Base-by-base conservation (phyloP, 805 yeast genomes). In the Saccharomycopsis sp. region DNA sequence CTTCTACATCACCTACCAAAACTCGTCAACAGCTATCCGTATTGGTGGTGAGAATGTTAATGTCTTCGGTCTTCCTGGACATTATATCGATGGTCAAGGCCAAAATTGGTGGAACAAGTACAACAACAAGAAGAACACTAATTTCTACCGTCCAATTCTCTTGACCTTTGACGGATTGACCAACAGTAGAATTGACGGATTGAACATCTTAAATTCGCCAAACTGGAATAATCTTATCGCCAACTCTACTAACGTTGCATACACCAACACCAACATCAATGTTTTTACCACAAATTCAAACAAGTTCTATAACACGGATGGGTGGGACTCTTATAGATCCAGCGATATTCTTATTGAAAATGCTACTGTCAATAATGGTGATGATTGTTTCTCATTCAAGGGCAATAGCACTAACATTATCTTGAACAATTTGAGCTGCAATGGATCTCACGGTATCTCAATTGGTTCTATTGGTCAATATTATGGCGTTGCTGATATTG, bases 381-480 rank as follows among this genome's bases (percentile, higher is more conserved):
- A 58, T 50, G 60, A 58, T 51, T 58, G 58, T 24, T 58, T 58
- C 24, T 55, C 58, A 2, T 58, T 58, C 55, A 54, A 58, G 22
- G 44, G 54, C 24, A 58, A 58, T 19, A 24, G 53, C 17, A 58
- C 60, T 35, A 55, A 54, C 22, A 34, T 58, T 14, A 47, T 54
- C 42, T 47, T 58, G 20, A 54, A 58, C 14, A 58, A 58, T 24
- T 34, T 58, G 3, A 15, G 38, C n/a, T 58, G 60, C 47, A 58
- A 58, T 50, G 60, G 60, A 19, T 50, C 60, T 12, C 60, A 58
- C 38, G 60, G 60, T 2, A 58, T 58, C 20, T 58, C 60, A 15
- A 55, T 58, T 24, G 60, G 60, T 12, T 50, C 55, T 3, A 34
- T 58, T 58, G 60, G 58, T 12, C 60, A 58, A 44, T 58, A 54